phyloP scores from a whole-genome alignment of 805 yeast species.

The Candida schatavii region DNA sequence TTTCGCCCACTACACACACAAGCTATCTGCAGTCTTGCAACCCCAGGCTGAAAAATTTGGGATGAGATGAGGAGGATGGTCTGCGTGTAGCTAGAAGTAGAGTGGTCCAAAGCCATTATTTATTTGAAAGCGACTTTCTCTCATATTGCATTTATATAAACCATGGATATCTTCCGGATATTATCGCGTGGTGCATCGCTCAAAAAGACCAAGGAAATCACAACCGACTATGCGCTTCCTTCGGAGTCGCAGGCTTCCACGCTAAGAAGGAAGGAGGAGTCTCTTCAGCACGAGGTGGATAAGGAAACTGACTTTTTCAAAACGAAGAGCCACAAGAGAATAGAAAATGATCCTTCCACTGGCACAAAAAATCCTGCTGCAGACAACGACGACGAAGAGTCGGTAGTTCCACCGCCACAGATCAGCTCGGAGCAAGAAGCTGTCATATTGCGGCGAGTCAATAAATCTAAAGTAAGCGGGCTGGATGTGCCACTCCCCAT shows the following conservation, averaged over 20 bases:
- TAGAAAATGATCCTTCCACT: constrained; percentile 11
- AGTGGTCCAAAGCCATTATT: background rate
- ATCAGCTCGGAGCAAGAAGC: constrained; percentile 62
- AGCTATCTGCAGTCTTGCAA: too few species aligned
- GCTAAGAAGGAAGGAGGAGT: constrained; percentile 33
- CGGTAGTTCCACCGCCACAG: constrained; percentile 36
- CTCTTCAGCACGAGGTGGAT: constrained; percentile 51
- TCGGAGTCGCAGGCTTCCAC: constrained; percentile 18
- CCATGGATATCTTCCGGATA: constrained; percentile 86
- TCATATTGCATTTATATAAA: background rate
- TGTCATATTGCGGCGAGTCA: constrained; percentile 50
- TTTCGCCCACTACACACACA: too few species aligned
- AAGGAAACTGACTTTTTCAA: constrained; percentile 84
- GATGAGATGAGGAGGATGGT: constrained; percentile 5
- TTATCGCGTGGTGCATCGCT: constrained; percentile 83
- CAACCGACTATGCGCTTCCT: constrained; percentile 41
- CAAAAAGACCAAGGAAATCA: constrained; percentile 50
- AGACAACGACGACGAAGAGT: constrained; percentile 23
- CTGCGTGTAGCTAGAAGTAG: background rate
- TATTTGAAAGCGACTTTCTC: background rate
- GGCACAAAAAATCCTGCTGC: constrained; percentile 20
- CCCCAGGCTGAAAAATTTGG: background rate
- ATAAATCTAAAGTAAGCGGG: constrained; percentile 74
- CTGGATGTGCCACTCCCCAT: constrained; percentile 87
- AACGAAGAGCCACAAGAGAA: constrained; percentile 40